A percentile compares a stretch with the other conserved stretches of the same genome.
These are phyloP conservation scores for Macrocystidia cucumis DNA, from an alignment of 1,284 basidiomycete genomes.

Conservation along the genomic window DNA sequence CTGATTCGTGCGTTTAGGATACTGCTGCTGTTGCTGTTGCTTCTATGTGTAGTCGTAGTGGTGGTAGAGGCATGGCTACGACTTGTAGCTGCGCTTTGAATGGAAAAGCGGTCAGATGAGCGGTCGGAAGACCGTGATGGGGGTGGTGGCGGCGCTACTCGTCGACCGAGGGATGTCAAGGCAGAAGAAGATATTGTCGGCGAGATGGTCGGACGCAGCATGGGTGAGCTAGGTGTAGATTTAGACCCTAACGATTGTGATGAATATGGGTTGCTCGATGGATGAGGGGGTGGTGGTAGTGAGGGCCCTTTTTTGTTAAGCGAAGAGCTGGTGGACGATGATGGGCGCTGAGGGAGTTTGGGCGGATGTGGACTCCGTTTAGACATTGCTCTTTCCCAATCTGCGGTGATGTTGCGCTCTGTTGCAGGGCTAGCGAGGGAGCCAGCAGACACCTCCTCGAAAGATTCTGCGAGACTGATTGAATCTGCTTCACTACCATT, in stretches of 20 bases:
- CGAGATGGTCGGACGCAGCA: conserved; percentile 25
- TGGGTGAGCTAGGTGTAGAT: conserved; percentile 15
- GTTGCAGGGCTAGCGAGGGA: conserved; percentile 35
- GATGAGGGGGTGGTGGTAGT: conserved; percentile 17
- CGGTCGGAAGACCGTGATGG: conserved; percentile 44
- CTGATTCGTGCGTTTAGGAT: conserved; percentile 19
- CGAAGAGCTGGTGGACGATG: conserved; percentile 22
- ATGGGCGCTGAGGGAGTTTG: conserved; percentile 50
- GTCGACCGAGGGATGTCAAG: conserved; percentile 18
- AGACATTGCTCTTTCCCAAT: conserved; percentile 36
- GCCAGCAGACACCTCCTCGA: conserved; percentile 55
- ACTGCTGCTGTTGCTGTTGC: too few relatives aligned
- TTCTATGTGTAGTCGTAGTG: conserved; percentile 12
- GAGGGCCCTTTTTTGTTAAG: conserved; percentile 15
- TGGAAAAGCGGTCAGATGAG: conserved; percentile 60
- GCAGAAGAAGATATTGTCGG: conserved; percentile 22
- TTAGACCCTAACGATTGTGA: conserved; percentile 7
- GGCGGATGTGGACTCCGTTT: conserved; percentile 36
- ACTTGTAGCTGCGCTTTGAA: conserved; percentile 42
- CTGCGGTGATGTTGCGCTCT: conserved; percentile 25
- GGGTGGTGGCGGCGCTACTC: conserved; percentile 27
- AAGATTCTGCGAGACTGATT: conserved; percentile 59
- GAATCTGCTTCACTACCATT: conserved; percentile 36
- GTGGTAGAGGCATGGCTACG: conserved; percentile 37
- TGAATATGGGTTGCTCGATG: conserved; percentile 17